These are phyloP conservation scores for Alnus rubra DNA, from an alignment of 306 rosid genomes.

Conservation along the genomic window DNA sequence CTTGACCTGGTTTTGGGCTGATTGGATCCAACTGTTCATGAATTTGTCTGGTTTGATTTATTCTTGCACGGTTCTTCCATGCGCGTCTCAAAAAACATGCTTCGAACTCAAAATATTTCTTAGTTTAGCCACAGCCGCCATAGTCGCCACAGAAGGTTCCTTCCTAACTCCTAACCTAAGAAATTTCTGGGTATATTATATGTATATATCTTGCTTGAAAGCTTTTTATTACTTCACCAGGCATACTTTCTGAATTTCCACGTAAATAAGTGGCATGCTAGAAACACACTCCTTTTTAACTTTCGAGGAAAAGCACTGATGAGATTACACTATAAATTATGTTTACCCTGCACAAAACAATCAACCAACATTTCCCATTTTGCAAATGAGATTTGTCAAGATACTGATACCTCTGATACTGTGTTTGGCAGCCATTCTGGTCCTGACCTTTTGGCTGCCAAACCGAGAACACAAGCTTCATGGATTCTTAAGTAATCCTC, in stretches of 20 bases:
- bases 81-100: background rate
- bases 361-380: background rate
- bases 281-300: constrained; percentile 9
- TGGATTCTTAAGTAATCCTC: constrained; percentile 24
- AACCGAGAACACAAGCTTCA: background rate
- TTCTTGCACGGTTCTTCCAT: too few relatives aligned
- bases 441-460: constrained; percentile 19
- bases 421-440: constrained; percentile 7
- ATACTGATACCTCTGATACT: constrained; percentile 20
- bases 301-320: constrained; percentile 31
- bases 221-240: background rate
- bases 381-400: constrained; percentile 23
- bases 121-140: background rate
- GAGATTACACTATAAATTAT: constrained; percentile 9
- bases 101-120: background rate
- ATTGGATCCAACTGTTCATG: too few relatives aligned
- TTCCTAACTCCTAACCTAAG: background rate
- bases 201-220: background rate
- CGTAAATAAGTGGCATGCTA: constrained; percentile 1
- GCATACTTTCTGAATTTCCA: background rate
- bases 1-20: too few relatives aligned
- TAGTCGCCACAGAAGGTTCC: too few relatives aligned
- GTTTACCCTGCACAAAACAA: background rate
- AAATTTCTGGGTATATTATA: background rate
- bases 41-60: too few relatives aligned